Conservation (phyloP, 495 filamentous ascomycete species). For the Bacidia rubella region DNA sequence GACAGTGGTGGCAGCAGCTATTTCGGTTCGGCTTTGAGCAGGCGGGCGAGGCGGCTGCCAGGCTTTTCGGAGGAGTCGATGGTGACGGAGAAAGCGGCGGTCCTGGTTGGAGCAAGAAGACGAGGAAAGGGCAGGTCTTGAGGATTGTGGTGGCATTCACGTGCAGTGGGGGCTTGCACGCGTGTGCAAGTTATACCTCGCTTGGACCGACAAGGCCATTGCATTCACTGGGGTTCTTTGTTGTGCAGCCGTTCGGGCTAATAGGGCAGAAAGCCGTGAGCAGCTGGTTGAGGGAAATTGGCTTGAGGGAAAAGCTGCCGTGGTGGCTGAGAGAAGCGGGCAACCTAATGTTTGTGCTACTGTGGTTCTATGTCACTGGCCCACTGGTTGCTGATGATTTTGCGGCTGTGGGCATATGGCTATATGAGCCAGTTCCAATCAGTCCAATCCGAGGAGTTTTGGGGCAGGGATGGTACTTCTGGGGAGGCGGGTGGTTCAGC, state of each 20-base stretch:
- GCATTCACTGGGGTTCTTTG: conserved; percentile 41
- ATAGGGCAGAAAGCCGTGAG: conserved; percentile 31
- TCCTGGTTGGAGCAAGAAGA: conserved; percentile 12
- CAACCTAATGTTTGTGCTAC: conserved; percentile 38
- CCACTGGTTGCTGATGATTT: conserved; percentile 48
- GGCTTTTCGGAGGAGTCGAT: neutral
- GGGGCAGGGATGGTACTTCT: conserved; percentile 44
- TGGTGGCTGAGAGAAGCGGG: conserved; percentile 28
- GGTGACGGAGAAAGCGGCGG: too few species aligned
- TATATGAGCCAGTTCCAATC: conserved; percentile 56
- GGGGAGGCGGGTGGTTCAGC: conserved; percentile 36
- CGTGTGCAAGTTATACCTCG: conserved; percentile 40
- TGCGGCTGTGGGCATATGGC: conserved; percentile 44
- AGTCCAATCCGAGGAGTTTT: conserved; percentile 44
- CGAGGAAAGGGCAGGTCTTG: conserved; percentile 11
- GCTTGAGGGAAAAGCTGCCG: conserved; percentile 19
- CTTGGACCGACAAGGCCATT: conserved; percentile 31
- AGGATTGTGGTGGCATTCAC: conserved; percentile 39
- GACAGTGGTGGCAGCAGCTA: conserved; percentile 78
- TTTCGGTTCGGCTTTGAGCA: conserved; percentile 58
- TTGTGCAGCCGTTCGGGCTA: conserved; percentile 41
- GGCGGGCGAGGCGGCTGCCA: conserved; percentile 13
- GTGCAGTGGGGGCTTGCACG: conserved; percentile 47
- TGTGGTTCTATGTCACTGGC: conserved; percentile 46
- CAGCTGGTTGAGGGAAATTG: conserved; percentile 17